These are phyloP conservation scores for Salix arbutifolia DNA, from an alignment of 345 rosid species.

Conservation along the genomic window DNA sequence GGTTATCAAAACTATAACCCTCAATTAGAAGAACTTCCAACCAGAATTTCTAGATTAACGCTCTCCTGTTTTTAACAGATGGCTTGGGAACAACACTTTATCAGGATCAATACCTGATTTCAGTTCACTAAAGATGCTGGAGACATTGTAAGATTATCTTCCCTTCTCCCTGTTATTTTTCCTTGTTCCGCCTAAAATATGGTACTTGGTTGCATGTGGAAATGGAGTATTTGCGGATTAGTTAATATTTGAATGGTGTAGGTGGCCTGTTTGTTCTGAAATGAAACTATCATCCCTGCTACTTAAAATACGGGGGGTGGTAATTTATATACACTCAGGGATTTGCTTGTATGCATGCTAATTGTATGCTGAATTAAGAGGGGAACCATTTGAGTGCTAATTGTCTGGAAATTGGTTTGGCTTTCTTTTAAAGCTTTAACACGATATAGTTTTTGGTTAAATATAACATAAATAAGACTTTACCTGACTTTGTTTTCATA, in stretches of 20 bases:
- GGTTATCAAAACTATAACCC: conserved; percentile 23
- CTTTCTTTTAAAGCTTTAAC: neutral
- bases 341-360: neutral
- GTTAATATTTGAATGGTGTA: neutral
- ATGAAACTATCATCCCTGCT: neutral
- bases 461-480: neutral
- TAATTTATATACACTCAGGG: neutral
- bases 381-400: neutral
- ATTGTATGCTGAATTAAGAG: neutral
- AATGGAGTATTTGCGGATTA: neutral
- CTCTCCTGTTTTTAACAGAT: conserved; percentile 36
- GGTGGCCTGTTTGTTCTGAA: neutral
- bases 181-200: neutral
- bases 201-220: neutral
- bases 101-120: conserved; percentile 74
- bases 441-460: neutral
- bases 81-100: conserved; percentile 70
- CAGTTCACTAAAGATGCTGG: conserved; percentile 46
- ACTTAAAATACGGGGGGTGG: neutral
- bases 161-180: neutral
- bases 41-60: conserved; percentile 12
- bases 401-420: conserved; percentile 7
- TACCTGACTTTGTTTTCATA: conserved; percentile 13
- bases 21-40: neutral
- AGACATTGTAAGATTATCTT: conserved; percentile 53